These are phyloP conservation scores for Phyllosticta capitalensis DNA, from an alignment of 2,329 filamentous ascomycete species.

Conservation along the genomic window DNA sequence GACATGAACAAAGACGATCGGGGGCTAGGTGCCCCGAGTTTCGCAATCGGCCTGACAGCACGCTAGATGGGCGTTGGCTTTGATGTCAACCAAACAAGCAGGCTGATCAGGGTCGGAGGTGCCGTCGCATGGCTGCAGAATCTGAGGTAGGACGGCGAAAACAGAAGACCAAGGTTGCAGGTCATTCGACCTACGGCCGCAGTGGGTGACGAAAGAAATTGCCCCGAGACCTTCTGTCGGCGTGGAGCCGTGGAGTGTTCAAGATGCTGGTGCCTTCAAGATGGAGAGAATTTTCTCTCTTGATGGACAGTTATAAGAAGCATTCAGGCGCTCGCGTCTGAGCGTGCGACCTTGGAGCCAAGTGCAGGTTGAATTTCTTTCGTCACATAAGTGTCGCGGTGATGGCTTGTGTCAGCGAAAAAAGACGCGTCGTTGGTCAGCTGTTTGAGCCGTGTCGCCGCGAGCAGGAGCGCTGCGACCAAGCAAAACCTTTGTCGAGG, in stretches of 20 bases:
- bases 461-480: neutral
- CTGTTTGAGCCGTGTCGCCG: neutral
- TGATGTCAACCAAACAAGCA: neutral
- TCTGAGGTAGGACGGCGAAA: neutral
- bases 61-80: neutral
- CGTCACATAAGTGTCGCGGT: too few relatives aligned
- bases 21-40: too few relatives aligned
- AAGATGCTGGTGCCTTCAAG: too few relatives aligned
- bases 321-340: too few relatives aligned
- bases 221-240: too few relatives aligned
- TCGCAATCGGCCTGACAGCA: neutral
- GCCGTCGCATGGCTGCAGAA: neutral
- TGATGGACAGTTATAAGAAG: too few relatives aligned
- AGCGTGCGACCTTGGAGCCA: too few relatives aligned
- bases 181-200: neutral
- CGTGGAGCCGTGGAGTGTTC: too few relatives aligned
- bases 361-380: too few relatives aligned
- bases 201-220: too few relatives aligned
- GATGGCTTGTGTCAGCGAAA: neutral
- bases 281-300: too few relatives aligned
- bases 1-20: too few relatives aligned
- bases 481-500: neutral
- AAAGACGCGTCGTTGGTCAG: neutral
- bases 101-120: neutral
- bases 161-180: neutral